Percentiles rank a stretch among this genome's conserved stretches.
Evolutionary conservation across 768 basidiomycete genomes (phyloP).

Genomic region (Tulasnella sp.): DNA sequence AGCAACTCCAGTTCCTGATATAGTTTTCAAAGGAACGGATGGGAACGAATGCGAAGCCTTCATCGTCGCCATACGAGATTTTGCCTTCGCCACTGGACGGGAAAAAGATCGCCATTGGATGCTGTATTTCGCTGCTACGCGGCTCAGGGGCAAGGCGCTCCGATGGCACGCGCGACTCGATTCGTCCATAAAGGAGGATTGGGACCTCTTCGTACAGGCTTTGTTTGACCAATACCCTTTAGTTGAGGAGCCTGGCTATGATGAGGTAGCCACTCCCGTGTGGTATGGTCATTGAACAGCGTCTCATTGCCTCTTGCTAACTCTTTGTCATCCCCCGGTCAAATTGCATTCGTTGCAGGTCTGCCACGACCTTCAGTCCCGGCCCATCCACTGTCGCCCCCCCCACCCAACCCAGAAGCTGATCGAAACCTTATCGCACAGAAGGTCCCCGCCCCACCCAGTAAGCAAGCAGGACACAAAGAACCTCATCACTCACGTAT

Average conservation of each 20-base stretch:
- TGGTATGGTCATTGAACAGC: background rate
- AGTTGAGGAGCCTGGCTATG: background rate
- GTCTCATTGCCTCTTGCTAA: background rate
- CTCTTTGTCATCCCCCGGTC: background rate
- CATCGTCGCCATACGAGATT: background rate
- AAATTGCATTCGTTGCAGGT: background rate
- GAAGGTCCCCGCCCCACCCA: too few species aligned
- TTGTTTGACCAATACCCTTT: background rate
- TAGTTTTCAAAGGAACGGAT: background rate
- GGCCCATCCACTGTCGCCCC: background rate
- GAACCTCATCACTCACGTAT: too few species aligned
- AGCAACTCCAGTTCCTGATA: background rate
- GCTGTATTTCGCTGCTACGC: background rate
- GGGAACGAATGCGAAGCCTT: background rate
- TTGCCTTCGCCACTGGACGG: background rate
- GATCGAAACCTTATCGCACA: too few species aligned
- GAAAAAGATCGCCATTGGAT: background rate
- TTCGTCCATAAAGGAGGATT: background rate
- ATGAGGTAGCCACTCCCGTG: background rate
- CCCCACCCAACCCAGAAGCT: background rate
- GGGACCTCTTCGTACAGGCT: background rate
- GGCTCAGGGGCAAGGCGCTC: background rate
- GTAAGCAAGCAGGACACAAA: too few species aligned
- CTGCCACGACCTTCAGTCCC: background rate
- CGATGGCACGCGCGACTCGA: background rate